Evolutionary conservation across 2,329 filamentous ascomycete genomes (phyloP).

Genomic region (Microascus cirrosus): DNA sequence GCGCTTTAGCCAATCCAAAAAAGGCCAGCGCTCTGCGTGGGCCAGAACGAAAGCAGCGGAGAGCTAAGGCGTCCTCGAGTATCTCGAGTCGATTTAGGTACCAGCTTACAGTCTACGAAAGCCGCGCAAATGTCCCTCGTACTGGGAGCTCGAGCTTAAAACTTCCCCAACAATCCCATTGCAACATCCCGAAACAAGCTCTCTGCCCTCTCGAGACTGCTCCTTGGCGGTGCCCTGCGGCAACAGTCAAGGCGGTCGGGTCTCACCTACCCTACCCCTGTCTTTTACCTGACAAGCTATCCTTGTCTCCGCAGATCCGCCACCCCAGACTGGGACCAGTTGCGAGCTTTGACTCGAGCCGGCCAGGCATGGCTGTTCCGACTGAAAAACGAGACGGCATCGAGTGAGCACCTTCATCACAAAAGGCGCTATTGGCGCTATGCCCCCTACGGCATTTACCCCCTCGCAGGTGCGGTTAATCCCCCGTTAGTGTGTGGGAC

Average conservation of each 20-base stretch:
- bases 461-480: background rate
- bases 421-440: slow-evolving; percentile 1
- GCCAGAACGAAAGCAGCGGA: too few species aligned
- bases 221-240: background rate
- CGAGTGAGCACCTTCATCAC: background rate
- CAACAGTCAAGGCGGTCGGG: background rate
- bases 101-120: too few species aligned
- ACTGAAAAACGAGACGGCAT: background rate
- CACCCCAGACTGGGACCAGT: background rate
- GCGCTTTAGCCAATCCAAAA: background rate
- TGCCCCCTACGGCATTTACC: background rate
- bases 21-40: background rate
- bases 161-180: background rate
- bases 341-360: background rate
- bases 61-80: too few species aligned
- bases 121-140: too few species aligned
- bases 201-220: background rate
- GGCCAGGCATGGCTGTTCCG: background rate
- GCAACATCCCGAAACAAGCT: background rate
- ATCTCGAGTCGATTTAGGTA: too few species aligned
- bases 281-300: background rate
- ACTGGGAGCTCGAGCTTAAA: background rate
- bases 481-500: background rate
- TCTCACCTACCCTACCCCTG: background rate
- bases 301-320: background rate